phyloP scores from a whole-genome alignment of 345 rosid genomes.

The Eucalyptus dawsonii region DNA sequence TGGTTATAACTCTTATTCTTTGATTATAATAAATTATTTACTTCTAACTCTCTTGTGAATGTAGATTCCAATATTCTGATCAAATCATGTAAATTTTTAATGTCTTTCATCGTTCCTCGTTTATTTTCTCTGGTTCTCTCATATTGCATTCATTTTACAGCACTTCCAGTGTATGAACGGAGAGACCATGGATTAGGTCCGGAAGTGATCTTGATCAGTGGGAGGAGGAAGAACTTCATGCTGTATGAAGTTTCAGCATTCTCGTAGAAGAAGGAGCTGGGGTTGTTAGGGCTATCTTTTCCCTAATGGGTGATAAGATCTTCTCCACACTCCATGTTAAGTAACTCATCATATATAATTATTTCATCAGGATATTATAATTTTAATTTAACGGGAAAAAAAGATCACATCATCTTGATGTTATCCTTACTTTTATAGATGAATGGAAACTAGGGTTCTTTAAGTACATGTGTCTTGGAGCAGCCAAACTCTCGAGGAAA shows the following conservation, averaged over 20 bases:
- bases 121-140: background rate
- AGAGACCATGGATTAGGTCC: conserved; percentile 22
- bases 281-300: conserved; percentile 30
- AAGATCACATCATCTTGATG: background rate
- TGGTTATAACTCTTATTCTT: too few relatives aligned
- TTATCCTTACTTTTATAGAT: background rate
- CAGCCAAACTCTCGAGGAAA: background rate
- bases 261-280: conserved; percentile 46
- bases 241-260: conserved; percentile 17
- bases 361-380: background rate
- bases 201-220: conserved; percentile 21
- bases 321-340: conserved; percentile 40
- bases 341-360: background rate
- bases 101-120: too few relatives aligned
- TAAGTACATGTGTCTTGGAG: background rate
- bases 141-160: too few relatives aligned
- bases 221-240: conserved; percentile 24
- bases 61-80: too few relatives aligned
- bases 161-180: conserved; percentile 14
- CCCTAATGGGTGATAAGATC: conserved; percentile 23
- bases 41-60: fast-evolving
- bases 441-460: background rate
- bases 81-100: too few relatives aligned
- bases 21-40: too few relatives aligned
- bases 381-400: background rate